Base-by-base conservation (phyloP, 2,329 filamentous ascomycete species). In the Fusarium keratoplasticum region DNA sequence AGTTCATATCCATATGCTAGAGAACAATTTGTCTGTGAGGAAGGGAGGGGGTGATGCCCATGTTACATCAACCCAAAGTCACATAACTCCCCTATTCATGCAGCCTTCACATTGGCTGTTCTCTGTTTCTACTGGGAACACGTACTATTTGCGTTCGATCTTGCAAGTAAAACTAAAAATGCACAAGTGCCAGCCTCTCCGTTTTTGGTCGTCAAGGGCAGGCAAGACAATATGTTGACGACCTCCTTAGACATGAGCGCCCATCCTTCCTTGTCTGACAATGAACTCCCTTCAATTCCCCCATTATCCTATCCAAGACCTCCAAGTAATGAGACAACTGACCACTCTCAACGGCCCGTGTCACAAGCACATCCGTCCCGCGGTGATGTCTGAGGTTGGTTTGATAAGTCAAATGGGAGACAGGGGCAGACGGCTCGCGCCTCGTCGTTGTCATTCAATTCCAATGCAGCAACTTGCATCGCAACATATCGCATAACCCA, bases 401-500 rank as follows among this genome's bases (percentile, higher is more conserved):
- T 20, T 11, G 18, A 44, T 22, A 7, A 29, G 38, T 33, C 36
- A 42, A 33, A 44, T 20, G 40, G 2, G 7, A 29, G 9, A 18
- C 9, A 22, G 58, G 10, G 8, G 35, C 35, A 29, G 36, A 59
- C 18, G 11, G 8, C 57, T 40, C 57, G 18, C 55, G 36, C 38
- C 58, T 18, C 64, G 44, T 58, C 29, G 25, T 69, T 61, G 33
- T 63, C 57, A 62, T 74, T 65, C 68, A 35, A 63, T 74, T 66
- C 64, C 42, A 47, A 72, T 66, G 60, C 52, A 54, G 47, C n/a
- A 58, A 52, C 22, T 52, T 18, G 63, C 40, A 63, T 55, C 20
- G 20, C 47, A 64, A 57, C 27, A 60, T 42, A 59, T 50, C 55
- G 44, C 58, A 44, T 27, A 29, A 42, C n/a, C 16, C 38, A 61